phyloP scores from a whole-genome alignment of 306 rosid species.

The Ceratonia siliqua region DNA sequence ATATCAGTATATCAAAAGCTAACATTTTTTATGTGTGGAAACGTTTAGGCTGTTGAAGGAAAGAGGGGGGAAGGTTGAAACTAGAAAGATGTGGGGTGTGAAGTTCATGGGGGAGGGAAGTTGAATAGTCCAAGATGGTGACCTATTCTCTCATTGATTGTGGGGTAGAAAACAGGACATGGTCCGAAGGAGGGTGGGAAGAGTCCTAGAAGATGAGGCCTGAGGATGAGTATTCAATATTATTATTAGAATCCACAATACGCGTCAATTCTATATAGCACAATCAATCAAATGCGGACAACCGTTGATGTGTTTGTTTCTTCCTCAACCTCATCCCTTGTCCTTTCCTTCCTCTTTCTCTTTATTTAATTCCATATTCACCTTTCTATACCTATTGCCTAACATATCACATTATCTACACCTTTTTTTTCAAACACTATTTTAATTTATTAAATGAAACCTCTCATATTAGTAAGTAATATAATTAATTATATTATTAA shows the following conservation, averaged over 20 bases:
- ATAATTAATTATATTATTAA: no score
- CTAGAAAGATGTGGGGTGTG: neutral
- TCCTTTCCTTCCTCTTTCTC: neutral
- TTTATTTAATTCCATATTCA: no score
- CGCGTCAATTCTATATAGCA: neutral
- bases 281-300: conserved; percentile 19
- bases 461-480: no score
- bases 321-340: neutral
- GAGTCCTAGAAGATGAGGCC: neutral
- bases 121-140: conserved; percentile 24
- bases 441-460: neutral
- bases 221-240: neutral
- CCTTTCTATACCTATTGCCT: no score
- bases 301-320: conserved; percentile 17
- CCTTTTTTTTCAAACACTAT: neutral
- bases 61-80: no score
- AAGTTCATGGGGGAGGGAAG: conserved; percentile 7
- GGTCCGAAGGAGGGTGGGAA: conserved; percentile 28
- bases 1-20: no score
- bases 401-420: neutral
- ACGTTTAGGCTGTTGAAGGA: no score
- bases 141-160: neutral
- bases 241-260: neutral
- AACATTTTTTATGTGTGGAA: no score
- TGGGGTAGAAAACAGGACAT: neutral